A percentile compares a stretch with the other conserved stretches of the same genome.
Evolutionary conservation across 75 land plant genomes (phyloP).

Genomic region (Ceratopteris richardii): DNA sequence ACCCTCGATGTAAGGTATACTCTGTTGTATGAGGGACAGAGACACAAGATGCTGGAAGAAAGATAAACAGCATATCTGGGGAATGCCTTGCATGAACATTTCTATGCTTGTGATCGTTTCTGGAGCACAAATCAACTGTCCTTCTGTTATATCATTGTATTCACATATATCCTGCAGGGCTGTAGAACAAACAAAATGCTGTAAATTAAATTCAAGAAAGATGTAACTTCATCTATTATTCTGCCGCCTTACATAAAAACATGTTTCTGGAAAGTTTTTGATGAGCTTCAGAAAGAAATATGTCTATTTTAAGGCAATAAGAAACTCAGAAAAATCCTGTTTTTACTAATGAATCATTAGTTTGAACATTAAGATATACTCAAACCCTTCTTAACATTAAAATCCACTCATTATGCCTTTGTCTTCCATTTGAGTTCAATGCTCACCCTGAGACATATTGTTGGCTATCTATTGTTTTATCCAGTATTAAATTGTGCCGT

Average conservation of each 20-base stretch:
- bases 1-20: constrained; percentile 24
- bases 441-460: background rate
- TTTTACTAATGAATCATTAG: background rate
- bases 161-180: constrained; percentile 40
- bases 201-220: background rate
- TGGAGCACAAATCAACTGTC: constrained; percentile 31
- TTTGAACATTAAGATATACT: background rate
- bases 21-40: constrained; percentile 32
- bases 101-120: constrained; percentile 30
- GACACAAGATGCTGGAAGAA: constrained; percentile 36
- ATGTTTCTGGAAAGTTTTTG: background rate
- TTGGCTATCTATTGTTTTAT: too few species aligned
- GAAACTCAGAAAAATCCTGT: too few species aligned
- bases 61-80: constrained; percentile 39
- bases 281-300: background rate
- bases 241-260: background rate
- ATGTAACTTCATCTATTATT: background rate
- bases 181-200: constrained; percentile 11
- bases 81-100: constrained; percentile 34
- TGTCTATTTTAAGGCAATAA: background rate
- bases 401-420: background rate
- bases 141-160: constrained; percentile 37
- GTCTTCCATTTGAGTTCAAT: too few species aligned
- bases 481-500: too few species aligned
- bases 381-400: background rate